These are phyloP conservation scores for Flaveria floridana DNA, from an alignment of 140 eudicot genomes.

Conservation along the genomic window DNA sequence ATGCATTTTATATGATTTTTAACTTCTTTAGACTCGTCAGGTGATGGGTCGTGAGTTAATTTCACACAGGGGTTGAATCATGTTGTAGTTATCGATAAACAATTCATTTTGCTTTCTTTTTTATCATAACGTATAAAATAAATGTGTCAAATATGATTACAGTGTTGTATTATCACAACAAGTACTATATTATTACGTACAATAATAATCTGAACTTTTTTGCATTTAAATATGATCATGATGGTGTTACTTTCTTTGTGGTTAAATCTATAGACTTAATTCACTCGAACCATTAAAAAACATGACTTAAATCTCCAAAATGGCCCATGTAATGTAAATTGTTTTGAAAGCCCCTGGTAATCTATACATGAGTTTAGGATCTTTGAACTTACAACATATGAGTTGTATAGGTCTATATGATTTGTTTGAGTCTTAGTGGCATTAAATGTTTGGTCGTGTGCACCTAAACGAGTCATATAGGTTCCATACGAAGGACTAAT, in stretches of 20 bases:
- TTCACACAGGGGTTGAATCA: background rate
- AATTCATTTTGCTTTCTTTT: background rate
- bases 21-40: background rate
- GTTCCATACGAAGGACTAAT: too few species aligned
- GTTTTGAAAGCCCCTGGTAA: background rate
- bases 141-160: background rate
- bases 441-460: too few species aligned
- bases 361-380: too few species aligned
- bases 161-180: too few species aligned
- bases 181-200: too few species aligned
- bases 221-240: background rate
- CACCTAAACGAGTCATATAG: too few species aligned
- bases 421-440: too few species aligned
- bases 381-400: too few species aligned
- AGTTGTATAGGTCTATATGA: too few species aligned
- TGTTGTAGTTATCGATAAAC: background rate
- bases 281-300: background rate
- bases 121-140: too few species aligned
- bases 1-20: background rate
- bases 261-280: background rate
- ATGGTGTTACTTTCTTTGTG: background rate
- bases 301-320: background rate
- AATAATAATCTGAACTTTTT: background rate
- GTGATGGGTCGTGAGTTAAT: background rate
- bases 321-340: background rate